Evolutionary conservation across 208 protist genomes (phyloP), one percentile per base, ranked within the genome.

Genomic region (Porcisia hertigi): DNA sequence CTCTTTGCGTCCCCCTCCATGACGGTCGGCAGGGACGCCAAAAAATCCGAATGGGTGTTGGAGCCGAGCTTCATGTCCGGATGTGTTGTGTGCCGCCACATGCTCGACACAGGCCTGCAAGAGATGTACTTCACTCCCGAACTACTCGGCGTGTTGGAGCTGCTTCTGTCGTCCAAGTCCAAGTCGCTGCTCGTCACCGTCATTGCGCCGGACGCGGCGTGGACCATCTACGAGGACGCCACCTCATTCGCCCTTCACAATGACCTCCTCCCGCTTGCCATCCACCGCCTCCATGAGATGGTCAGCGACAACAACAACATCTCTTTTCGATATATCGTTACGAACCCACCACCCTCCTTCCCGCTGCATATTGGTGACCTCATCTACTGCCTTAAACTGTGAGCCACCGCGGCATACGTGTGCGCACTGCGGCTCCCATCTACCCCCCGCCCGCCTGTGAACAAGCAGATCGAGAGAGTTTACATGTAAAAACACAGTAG

Each of bases 51-150:
- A 52, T 86, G 82, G 82, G 82, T 80, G 49, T 62, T 71, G 67
- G 83, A 87, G 65, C 83, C 83, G 45, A 82, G 73, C 58, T 87
- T 85, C 65, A 81, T 84, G 71, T 84, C 80, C 25, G 83, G 83
- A 55, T 76, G 59, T 69, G 66, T 84, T 43, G 80, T 87, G 55
- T 87, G 80, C 58, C 79, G 83, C 49, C 76, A 81, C 63, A 87
- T 87, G 80, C 76, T 87, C 30, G 83, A 85, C 74, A 84, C 83
- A 45, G 70, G 70, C 7, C 76, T 85, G 52, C 76, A 82, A 63
- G 80, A 87, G 54, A 77, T 73, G 63, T 82, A 80, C 80, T 85
- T 85, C 58, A 80, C 65, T 8, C 75, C 79, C 16, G 75, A 83
- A 58, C 52, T 87, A 54, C 80, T 57, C 39, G 52, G 77, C 58